Evolutionary conservation across 768 basidiomycete genomes (phyloP).

Genomic region (Butyriboletus loyo): DNA sequence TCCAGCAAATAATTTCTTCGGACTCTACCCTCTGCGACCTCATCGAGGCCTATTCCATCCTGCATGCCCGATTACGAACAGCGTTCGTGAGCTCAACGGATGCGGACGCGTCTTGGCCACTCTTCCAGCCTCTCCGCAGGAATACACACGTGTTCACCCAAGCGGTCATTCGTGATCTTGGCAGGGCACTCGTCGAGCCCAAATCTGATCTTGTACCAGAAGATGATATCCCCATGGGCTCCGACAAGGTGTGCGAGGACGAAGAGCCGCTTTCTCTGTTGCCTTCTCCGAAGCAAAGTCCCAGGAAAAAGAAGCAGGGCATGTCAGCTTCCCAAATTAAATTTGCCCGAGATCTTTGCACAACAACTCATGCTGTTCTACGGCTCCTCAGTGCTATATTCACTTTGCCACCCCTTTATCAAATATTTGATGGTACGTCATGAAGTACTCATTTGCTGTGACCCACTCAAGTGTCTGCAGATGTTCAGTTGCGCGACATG

Average conservation of each 20-base stretch:
- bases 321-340: slow-evolving; percentile 78
- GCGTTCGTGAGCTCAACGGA: slow-evolving; percentile 43
- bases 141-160: slow-evolving; percentile 49
- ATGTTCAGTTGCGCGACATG: slow-evolving; percentile 55
- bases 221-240: slow-evolving; percentile 24
- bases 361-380: slow-evolving; percentile 66
- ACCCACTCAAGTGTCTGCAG: slow-evolving; percentile 34
- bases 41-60: slow-evolving; percentile 70
- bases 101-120: slow-evolving; percentile 60
- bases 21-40: slow-evolving; percentile 52
- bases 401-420: slow-evolving; percentile 54
- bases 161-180: slow-evolving; percentile 67
- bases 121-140: slow-evolving; percentile 68
- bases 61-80: slow-evolving; percentile 61
- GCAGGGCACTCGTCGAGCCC: slow-evolving; percentile 63
- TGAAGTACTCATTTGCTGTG: slow-evolving; percentile 1
- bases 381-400: slow-evolving; percentile 61
- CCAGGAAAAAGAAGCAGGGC: slow-evolving; percentile 53
- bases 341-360: slow-evolving; percentile 75
- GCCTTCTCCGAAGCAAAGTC: slow-evolving; percentile 71
- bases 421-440: slow-evolving; percentile 58
- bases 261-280: slow-evolving; percentile 36
- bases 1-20: slow-evolving; percentile 53
- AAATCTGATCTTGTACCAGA: slow-evolving; percentile 15
- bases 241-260: slow-evolving; percentile 22